Percentiles rank a stretch among this genome's conserved stretches.
phyloP scores from a whole-genome alignment of 2,329 filamentous ascomycete species.

The Cercospora sp. region DNA sequence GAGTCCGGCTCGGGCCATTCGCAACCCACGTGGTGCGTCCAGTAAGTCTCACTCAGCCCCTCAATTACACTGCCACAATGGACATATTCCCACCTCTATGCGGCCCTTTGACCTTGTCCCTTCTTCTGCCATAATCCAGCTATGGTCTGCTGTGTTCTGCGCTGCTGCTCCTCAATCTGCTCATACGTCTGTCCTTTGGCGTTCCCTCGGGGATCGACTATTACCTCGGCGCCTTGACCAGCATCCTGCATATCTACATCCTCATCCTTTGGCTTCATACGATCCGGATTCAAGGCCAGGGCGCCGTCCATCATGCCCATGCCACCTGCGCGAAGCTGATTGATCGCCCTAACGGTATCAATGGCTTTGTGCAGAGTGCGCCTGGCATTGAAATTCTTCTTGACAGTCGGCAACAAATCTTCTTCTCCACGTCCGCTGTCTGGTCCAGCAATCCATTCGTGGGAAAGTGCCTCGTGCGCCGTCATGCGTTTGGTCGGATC shows the following conservation, averaged over 20 bases:
- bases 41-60: background rate
- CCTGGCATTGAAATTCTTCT: slow-evolving; percentile 70
- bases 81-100: background rate
- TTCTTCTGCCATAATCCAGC: slow-evolving; percentile 55
- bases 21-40: background rate
- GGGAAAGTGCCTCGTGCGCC: slow-evolving; percentile 71
- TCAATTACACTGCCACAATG: background rate
- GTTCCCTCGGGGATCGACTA: slow-evolving; percentile 60
- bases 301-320: slow-evolving; percentile 62
- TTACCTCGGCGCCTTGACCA: slow-evolving; percentile 21
- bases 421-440: slow-evolving; percentile 50
- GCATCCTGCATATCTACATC: slow-evolving; percentile 47
- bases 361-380: slow-evolving; percentile 67
- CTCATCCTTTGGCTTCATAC: slow-evolving; percentile 33
- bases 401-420: slow-evolving; percentile 64
- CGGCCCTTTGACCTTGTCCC: slow-evolving; percentile 20
- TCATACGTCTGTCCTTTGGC: slow-evolving; percentile 63
- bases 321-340: slow-evolving; percentile 64
- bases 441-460: slow-evolving; percentile 64
- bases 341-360: slow-evolving; percentile 67
- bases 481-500: slow-evolving; percentile 87
- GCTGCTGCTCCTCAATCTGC: slow-evolving; percentile 62
- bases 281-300: slow-evolving; percentile 56
- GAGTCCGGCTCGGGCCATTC: background rate
- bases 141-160: slow-evolving; percentile 60